Evolutionary conservation across 306 rosid genomes (phyloP), one percentile per base, ranked within the genome.

Genomic region (Fragaria ananassa): DNA sequence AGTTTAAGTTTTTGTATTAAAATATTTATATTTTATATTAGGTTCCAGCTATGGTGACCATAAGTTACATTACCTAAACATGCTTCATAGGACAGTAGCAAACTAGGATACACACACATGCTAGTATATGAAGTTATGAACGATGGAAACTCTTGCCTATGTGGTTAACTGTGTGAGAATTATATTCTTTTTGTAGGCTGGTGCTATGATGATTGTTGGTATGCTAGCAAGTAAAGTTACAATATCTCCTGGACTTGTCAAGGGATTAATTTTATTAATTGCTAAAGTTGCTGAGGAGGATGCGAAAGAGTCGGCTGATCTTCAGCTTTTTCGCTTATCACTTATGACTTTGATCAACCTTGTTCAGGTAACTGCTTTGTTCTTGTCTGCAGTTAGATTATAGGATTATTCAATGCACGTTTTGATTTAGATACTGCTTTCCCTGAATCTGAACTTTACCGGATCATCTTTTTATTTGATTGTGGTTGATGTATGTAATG

Each of bases 151-250:
- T 54, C 14, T 10, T 34, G n/a, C 29, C 27, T 63, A 11, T 35
- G 31, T 25, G 60, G 69, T 27, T 49, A 35, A 63, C 41, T 69
- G 68, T 25, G 18, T 78, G 74, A 21, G 12, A 17, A 45, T 12
- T 66, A 47, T 61, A 29, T 76, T 68, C 76, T 75, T 27, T 77
- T 46, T 79, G 58, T 71, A 95, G 98, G 98, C 98, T 70, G 93
- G 95, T 74, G 93, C 96, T 68, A 66, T 95, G 87, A 92, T 95
- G 96, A 89, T 95, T 76, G 79, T 92, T 83, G 93, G 95, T 74
- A 76, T 92, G 81, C 90, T 95, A 49, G 96, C 88, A 27, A 92
- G 78, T 73, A 95, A 85, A 87, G 89, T 84, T 81, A 80, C 86
- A 69, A 83, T 95, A 77, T 83, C 92, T 80, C 90, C 97, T 10